Conservation (phyloP, 441 rosid species). For the Breynia disticha region DNA sequence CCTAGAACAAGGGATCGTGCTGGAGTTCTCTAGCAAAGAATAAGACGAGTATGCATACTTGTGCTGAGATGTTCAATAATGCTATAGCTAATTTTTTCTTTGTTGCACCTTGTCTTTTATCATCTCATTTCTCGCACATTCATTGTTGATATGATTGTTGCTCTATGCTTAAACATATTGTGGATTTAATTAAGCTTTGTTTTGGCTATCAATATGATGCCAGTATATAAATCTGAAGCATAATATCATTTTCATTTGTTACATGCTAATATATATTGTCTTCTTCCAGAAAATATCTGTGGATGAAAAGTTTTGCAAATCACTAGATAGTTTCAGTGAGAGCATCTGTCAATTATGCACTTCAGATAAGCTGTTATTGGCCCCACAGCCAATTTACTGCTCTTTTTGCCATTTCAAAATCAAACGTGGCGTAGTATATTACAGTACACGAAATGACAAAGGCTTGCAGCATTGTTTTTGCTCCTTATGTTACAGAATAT, state of each 20-base stretch:
- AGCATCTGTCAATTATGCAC: slow-evolving; percentile 50
- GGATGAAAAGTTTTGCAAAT: slow-evolving; percentile 16
- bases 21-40: background rate
- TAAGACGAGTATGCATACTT: too few species aligned
- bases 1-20: background rate
- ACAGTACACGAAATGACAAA: slow-evolving; percentile 27
- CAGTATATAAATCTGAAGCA: slow-evolving; percentile 1
- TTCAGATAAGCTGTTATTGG: slow-evolving; percentile 25
- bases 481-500: slow-evolving; percentile 22
- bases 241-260: background rate
- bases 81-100: too few species aligned
- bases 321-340: slow-evolving; percentile 12
- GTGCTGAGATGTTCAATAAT: too few species aligned
- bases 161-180: too few species aligned
- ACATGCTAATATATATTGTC: slow-evolving; percentile 8
- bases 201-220: background rate
- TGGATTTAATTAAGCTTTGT: too few species aligned
- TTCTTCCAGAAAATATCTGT: slow-evolving; percentile 18
- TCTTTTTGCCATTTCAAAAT: slow-evolving; percentile 34
- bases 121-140: too few species aligned
- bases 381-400: slow-evolving; percentile 51
- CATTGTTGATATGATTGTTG: too few species aligned
- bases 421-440: slow-evolving; percentile 30
- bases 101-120: too few species aligned
- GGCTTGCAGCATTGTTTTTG: slow-evolving; percentile 33